phyloP scores from a whole-genome alignment of 257 asterid species.

The Penstemon eatonii region DNA sequence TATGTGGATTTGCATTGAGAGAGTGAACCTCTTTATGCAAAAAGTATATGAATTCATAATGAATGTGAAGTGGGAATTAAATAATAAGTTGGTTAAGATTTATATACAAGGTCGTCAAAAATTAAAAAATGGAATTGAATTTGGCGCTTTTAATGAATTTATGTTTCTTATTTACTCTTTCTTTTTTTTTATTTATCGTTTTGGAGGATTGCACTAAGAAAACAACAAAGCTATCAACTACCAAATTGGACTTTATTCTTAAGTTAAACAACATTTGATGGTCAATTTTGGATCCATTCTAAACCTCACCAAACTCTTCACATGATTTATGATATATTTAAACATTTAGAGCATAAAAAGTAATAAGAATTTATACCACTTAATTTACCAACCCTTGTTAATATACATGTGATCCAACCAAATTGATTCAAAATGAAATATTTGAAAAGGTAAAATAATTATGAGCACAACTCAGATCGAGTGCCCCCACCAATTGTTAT shows the following conservation, averaged over 20 bases:
- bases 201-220: not conserved
- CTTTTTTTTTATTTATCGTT: too few relatives aligned
- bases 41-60: too few relatives aligned
- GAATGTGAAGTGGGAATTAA: too few relatives aligned
- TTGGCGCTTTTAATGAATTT: too few relatives aligned
- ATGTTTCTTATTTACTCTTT: not conserved
- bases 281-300: not conserved
- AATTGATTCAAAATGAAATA: not conserved
- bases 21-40: too few relatives aligned
- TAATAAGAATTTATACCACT: not conserved
- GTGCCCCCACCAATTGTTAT: not conserved
- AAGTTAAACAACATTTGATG: not conserved
- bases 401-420: not conserved
- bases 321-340: not conserved
- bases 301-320: slow-evolving; percentile 5
- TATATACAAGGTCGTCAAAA: too few relatives aligned
- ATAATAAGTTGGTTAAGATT: too few relatives aligned
- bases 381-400: not conserved
- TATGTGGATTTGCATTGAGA: too few relatives aligned
- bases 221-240: not conserved
- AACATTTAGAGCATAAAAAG: not conserved
- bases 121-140: too few relatives aligned
- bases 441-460: slow-evolving; percentile 2
- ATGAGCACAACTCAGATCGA: not conserved
- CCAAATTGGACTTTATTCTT: not conserved